phyloP scores from a whole-genome alignment of 1,139 yeast genomes.

The Pichia norvegensis region DNA sequence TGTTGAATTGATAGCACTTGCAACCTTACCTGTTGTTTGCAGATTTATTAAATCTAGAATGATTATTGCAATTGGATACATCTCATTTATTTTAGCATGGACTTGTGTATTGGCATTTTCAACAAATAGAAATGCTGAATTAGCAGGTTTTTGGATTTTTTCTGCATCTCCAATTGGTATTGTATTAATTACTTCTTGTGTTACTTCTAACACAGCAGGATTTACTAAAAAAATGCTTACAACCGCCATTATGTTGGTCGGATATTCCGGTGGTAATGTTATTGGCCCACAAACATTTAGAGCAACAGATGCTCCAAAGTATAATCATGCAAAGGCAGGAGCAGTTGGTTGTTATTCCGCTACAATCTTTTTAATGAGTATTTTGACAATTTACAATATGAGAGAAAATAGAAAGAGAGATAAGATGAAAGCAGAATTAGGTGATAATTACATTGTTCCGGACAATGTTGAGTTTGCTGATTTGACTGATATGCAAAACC shows the following conservation, averaged over 20 bases:
- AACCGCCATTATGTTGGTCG: conserved; percentile 52
- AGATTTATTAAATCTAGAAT: conserved; percentile 32
- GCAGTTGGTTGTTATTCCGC: conserved; percentile 22
- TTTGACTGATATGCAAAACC: conserved; percentile 42
- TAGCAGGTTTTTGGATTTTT: conserved; percentile 37
- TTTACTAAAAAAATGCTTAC: conserved; percentile 58
- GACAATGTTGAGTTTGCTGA: conserved; percentile 45
- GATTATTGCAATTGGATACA: conserved; percentile 37
- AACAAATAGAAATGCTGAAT: conserved; percentile 26
- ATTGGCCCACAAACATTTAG: conserved; percentile 65
- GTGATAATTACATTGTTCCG: conserved; percentile 20
- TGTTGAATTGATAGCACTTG: conserved; percentile 32
- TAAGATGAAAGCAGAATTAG: conserved; percentile 9
- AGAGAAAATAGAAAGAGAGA: conserved; percentile 17
- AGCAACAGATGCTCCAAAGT: conserved; percentile 18
- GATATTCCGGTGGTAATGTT: conserved; percentile 60
- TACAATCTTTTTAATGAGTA: conserved; percentile 15
- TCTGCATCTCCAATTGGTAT: conserved; percentile 32
- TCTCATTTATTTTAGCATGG: conserved; percentile 33
- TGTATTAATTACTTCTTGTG: conserved; percentile 33
- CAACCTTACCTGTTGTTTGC: conserved; percentile 10
- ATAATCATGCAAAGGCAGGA: conserved; percentile 22
- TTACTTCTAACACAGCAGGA: conserved; percentile 51
- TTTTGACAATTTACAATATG: conserved; percentile 11
- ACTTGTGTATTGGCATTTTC: conserved; percentile 45